Evolutionary conservation across 169 alveolate genomes (phyloP), one percentile per base, ranked within the genome.

Genomic region (Blepharisma undulans): DNA sequence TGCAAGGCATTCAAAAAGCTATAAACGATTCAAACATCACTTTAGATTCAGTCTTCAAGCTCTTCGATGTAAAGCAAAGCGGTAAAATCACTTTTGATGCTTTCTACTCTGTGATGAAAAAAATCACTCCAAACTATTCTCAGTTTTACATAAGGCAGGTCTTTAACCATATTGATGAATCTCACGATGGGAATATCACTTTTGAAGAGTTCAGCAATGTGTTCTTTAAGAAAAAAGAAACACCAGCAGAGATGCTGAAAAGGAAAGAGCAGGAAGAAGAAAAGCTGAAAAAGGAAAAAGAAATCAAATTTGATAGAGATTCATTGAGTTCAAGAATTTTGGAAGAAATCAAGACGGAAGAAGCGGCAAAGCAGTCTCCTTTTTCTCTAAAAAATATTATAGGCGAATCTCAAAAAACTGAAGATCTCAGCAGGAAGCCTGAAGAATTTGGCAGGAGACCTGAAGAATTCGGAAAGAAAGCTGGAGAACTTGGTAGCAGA

Each of bases 131-230:
- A 2, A 30, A 36, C 7, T 86, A 22, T 27, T 61, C 72, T 18
- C 34, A 72, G 29, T 86, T 86, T 72, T 32, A 86, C 7, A 36
- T 72, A 5, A 86, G 84, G n/a, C 80, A 61, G 32, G 84, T 72
- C 71, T 86, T 86, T 72, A 22, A 27, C n/a, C 72, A 27, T 10
- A 66, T 86, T 19, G 91, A 86, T 32, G 36, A 21, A 21, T 25
- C 84, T 66, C 61, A 86, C 8, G 84, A 72, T 29, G 91, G 91
- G 21, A 25, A 25, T 30, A 86, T 86, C n/a, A 22, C 33, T 21
- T n/a, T 27, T n/a, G 59, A 19, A 25, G 91, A 86, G 71, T 86
- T 86, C 66, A 71, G 66, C 10, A 71, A 36, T 4, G 84, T 86
- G 8, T 86, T 86, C n/a, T 86, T 86, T 32, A 72, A 71, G 27